Evolutionary conservation across 2,329 filamentous ascomycete species (phyloP).

Genomic region (Aspergillaceae sp.): DNA sequence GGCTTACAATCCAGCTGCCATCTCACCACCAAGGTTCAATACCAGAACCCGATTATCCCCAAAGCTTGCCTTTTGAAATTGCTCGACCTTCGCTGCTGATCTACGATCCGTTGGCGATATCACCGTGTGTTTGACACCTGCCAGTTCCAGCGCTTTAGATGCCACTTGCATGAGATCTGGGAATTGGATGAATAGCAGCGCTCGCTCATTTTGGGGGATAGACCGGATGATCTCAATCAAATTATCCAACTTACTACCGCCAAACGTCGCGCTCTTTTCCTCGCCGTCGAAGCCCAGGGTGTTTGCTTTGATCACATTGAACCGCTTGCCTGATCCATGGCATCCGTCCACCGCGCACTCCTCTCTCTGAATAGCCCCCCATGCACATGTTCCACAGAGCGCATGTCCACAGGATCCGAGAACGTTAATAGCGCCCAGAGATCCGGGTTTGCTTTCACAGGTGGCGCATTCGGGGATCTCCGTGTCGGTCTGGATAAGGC

Average conservation of each 20-base stretch:
- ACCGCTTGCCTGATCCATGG: slow-evolving; percentile 25
- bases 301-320: slow-evolving; percentile 34
- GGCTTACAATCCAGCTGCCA: slow-evolving; percentile 53
- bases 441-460: slow-evolving; percentile 22
- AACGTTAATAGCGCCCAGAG: slow-evolving; percentile 29
- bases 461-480: slow-evolving; percentile 19
- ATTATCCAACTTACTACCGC: slow-evolving; percentile 43
- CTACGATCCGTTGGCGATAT: slow-evolving; percentile 26
- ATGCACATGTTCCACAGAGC: slow-evolving; percentile 38
- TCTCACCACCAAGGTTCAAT: slow-evolving; percentile 48
- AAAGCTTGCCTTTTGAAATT: slow-evolving; percentile 34
- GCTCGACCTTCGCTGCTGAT: slow-evolving; percentile 27
- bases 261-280: slow-evolving; percentile 13
- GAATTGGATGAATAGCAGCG: slow-evolving; percentile 50
- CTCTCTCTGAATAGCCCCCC: slow-evolving; percentile 13
- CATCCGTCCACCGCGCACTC: slow-evolving; percentile 38
- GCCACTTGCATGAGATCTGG: slow-evolving; percentile 35
- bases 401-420: slow-evolving; percentile 46
- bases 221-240: slow-evolving; percentile 38
- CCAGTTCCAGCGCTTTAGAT: slow-evolving; percentile 18
- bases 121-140: slow-evolving; percentile 25
- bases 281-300: slow-evolving; percentile 27
- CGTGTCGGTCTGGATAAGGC: slow-evolving; percentile 10
- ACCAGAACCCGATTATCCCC: slow-evolving; percentile 44
- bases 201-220: slow-evolving; percentile 40